Base-by-base conservation (phyloP, 192 early-diverging fungal species). In the Lunasporangiospora selenospora region DNA sequence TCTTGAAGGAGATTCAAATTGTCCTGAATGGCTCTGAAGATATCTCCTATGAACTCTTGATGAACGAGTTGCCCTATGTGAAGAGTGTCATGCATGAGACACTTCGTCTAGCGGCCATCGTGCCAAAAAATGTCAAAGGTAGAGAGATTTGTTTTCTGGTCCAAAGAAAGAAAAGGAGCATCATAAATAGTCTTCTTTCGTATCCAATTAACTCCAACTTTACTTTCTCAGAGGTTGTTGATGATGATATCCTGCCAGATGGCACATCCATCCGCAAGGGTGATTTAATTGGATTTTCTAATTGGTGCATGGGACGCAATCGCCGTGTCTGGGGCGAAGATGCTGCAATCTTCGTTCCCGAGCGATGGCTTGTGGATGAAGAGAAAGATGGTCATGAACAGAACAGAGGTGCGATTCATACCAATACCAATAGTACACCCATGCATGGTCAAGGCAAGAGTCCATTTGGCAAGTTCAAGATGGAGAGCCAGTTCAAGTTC, bases 241-340 rank as follows among this genome's bases (percentile, higher is more conserved):
- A 77, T 1, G 88, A 92, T 42, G 80, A 82, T 46, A 50, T 87
- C 9, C 76, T 86, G 10, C 90, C 90, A 1, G 87, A 89, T 58
- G 88, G 88, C 8, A 87, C 82, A 15, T 32, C 42, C 11, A 59
- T 93, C 27, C 47, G 60, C 24, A 81, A 80, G 29, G 88, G 88
- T 4, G 76, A 82, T 3, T 41, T 48, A 11, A 75, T 91, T 1
- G 53, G 46, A 0, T 89, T 65, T 67, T 69, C 55, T 6, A 75
- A 63, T 11, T 93, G 80, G 45, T 54, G 56, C n/a, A 80, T 85
- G 77, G 90, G 85, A 5, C 71, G 87, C 31, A 69, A 58, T 11
- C 54, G 75, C 51, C 44, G 69, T 9, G 70, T 89, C 18, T 86
- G 84, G 76, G 67, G 71, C 18, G 54, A 48, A 8, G 81, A 86